Conservation (phyloP, 1,284 basidiomycete species). For the Moesziomyces parantarcticus region DNA sequence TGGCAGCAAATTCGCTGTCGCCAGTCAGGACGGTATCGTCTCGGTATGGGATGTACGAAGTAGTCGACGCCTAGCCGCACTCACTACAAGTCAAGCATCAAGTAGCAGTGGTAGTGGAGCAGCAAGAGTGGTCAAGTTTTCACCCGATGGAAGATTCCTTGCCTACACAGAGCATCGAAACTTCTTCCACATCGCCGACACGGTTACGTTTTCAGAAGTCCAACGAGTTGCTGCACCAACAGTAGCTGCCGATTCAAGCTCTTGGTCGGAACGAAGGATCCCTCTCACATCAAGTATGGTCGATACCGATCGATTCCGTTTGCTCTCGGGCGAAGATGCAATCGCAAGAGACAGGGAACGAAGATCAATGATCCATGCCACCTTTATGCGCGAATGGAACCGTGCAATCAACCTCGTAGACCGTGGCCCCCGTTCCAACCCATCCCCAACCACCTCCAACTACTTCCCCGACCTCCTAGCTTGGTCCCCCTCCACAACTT, state of each 20-base stretch:
- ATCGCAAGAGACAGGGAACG: conserved; percentile 26
- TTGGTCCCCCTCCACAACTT: conserved; percentile 1
- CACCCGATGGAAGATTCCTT: conserved; percentile 51
- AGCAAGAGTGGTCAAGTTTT: conserved; percentile 53
- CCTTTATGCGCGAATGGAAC: conserved; percentile 44
- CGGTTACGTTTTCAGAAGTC: conserved; percentile 41
- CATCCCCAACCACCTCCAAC: conserved; percentile 1
- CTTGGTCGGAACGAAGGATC: not conserved
- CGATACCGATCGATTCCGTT: conserved; percentile 18
- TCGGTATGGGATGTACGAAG: conserved; percentile 71
- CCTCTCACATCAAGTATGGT: not conserved
- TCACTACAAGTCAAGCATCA: conserved; percentile 37
- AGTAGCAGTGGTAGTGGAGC: conserved; percentile 42
- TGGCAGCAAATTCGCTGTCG: conserved; percentile 84
- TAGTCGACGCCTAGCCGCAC: conserved; percentile 54
- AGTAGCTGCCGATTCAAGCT: not conserved
- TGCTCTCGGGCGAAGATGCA: conserved; percentile 19
- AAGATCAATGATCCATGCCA: conserved; percentile 37
- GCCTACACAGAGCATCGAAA: conserved; percentile 58
- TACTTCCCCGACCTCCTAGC: conserved; percentile 11
- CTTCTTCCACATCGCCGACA: conserved; percentile 51
- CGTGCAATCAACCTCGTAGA: conserved; percentile 30
- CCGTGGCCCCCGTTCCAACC: not conserved
- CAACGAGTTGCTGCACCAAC: conserved; percentile 29
- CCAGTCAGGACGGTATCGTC: conserved; percentile 84